These are phyloP conservation scores for Hirschioporus abietinus DNA, from an alignment of 768 basidiomycete species.

Conservation along the genomic window DNA sequence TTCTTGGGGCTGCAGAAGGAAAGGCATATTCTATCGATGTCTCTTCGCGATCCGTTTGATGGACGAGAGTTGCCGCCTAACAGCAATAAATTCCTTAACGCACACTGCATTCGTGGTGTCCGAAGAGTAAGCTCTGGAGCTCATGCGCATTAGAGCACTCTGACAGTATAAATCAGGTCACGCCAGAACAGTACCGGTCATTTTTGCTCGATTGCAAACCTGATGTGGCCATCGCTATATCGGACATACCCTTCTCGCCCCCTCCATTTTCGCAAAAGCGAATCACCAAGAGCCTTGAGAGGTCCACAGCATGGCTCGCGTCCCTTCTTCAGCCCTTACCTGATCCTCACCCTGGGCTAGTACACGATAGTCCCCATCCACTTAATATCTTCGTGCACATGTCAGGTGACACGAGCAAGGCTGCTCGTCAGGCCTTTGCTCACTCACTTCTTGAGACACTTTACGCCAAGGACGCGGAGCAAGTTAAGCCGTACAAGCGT, in stretches of 20 bases:
- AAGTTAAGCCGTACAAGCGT: slow-evolving; percentile 42
- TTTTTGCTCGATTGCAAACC: slow-evolving; percentile 53
- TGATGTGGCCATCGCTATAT: slow-evolving; percentile 66
- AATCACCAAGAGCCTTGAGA: slow-evolving; percentile 67
- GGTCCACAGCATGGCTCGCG: slow-evolving; percentile 60
- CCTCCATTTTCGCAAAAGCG: slow-evolving; percentile 75
- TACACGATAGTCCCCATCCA: slow-evolving; percentile 13
- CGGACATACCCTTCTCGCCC: slow-evolving; percentile 61
- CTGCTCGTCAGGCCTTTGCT: slow-evolving; percentile 64
- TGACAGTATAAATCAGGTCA: slow-evolving; percentile 37
- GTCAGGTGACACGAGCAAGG: slow-evolving; percentile 49
- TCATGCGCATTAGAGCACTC: slow-evolving; percentile 1
- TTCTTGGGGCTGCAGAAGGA: slow-evolving; percentile 52
- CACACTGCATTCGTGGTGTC: slow-evolving; percentile 61
- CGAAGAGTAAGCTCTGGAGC: slow-evolving; percentile 44
- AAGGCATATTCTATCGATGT: slow-evolving; percentile 51
- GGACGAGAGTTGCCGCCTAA: slow-evolving; percentile 69
- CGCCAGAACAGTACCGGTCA: slow-evolving; percentile 47
- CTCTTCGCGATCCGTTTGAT: slow-evolving; percentile 62
- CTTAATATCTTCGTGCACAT: slow-evolving; percentile 65
- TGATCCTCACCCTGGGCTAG: slow-evolving; percentile 3
- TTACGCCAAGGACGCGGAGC: slow-evolving; percentile 48
- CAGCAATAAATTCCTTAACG: slow-evolving; percentile 50
- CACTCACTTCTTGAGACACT: slow-evolving; percentile 50
- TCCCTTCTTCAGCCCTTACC: slow-evolving; percentile 38